Percentiles rank a stretch among this genome's conserved stretches.
Evolutionary conservation across 495 filamentous ascomycete species (phyloP).

Genomic region (Rusavskia elegans): DNA sequence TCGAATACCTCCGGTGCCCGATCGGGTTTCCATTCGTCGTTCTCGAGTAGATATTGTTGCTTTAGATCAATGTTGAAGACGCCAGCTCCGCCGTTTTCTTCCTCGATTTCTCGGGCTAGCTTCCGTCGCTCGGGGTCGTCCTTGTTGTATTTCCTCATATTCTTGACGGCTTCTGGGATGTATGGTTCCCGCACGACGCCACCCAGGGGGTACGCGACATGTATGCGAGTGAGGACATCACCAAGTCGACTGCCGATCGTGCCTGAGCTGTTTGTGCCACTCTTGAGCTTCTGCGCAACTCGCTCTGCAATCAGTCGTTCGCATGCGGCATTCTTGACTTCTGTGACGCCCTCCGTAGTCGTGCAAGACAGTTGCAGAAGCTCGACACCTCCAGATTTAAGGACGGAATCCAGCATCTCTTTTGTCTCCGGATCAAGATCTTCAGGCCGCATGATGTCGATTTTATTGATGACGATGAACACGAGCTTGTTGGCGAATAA

Average conservation of each 20-base stretch:
- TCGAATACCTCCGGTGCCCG: slow-evolving; percentile 85
- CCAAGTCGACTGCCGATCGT: slow-evolving; percentile 61
- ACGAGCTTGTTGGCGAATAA: slow-evolving; percentile 95
- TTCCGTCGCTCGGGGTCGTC: slow-evolving; percentile 64
- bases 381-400: slow-evolving; percentile 78
- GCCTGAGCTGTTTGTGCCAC: slow-evolving; percentile 59
- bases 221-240: slow-evolving; percentile 82
- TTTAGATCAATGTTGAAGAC: slow-evolving; percentile 88
- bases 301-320: slow-evolving; percentile 83
- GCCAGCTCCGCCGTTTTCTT: slow-evolving; percentile 83
- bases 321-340: slow-evolving; percentile 88
- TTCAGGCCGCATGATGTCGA: slow-evolving; percentile 75
- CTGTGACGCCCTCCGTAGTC: slow-evolving; percentile 83
- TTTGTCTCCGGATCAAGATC: slow-evolving; percentile 73
- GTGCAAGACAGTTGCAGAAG: slow-evolving; percentile 85
- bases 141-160: slow-evolving; percentile 74
- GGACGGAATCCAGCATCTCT: slow-evolving; percentile 57
- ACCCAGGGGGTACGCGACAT: slow-evolving; percentile 82
- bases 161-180: slow-evolving; percentile 74
- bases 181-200: slow-evolving; percentile 64
- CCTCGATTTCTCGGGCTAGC: slow-evolving; percentile 77
- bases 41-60: slow-evolving; percentile 67
- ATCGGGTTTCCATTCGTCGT: slow-evolving; percentile 89
- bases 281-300: slow-evolving; percentile 89
- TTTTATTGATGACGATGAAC: slow-evolving; percentile 96